phyloP scores from a whole-genome alignment of 768 basidiomycete species.

The Tylopilus vinaceipallidus region DNA sequence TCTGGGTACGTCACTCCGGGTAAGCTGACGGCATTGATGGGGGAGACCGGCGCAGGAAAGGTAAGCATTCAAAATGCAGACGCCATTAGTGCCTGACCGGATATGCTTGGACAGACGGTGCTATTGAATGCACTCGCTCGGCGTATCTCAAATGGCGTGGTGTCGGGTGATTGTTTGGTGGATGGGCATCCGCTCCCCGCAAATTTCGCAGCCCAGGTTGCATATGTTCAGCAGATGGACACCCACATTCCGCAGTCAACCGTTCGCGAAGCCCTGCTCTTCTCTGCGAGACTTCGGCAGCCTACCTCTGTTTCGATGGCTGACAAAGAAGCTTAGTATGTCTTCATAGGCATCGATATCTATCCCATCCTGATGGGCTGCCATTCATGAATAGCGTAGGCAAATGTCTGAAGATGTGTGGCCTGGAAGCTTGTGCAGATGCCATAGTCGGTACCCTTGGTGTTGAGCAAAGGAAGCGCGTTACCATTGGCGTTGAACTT shows the following conservation, averaged over 20 bases:
- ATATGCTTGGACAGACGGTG: constrained; percentile 43
- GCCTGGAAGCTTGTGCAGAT: constrained; percentile 57
- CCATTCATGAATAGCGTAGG: constrained; percentile 39
- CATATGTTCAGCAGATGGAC: constrained; percentile 67
- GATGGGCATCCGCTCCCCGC: constrained; percentile 50
- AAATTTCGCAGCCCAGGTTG: constrained; percentile 64
- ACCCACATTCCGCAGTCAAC: constrained; percentile 73
- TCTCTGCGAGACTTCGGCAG: constrained; percentile 80
- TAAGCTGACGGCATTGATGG: constrained; percentile 52
- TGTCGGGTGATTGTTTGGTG: constrained; percentile 52
- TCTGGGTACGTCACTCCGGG: constrained; percentile 52
- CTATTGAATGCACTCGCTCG: constrained; percentile 57
- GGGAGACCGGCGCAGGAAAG: constrained; percentile 36
- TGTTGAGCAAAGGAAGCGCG: constrained; percentile 51
- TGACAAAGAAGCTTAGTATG: constrained; percentile 81
- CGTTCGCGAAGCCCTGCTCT: constrained; percentile 76
- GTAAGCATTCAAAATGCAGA: constrained; percentile 1
- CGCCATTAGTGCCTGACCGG: not conserved
- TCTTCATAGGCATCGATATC: constrained; percentile 6
- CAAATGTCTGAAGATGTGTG: constrained; percentile 63
- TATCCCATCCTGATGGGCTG: not conserved
- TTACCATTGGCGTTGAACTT: constrained; percentile 60
- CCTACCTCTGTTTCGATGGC: constrained; percentile 56
- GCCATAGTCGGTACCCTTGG: constrained; percentile 58
- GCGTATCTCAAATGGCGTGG: constrained; percentile 44